Conservation (phyloP, 306 rosid genomes). For the Arachis stenosperma region DNA sequence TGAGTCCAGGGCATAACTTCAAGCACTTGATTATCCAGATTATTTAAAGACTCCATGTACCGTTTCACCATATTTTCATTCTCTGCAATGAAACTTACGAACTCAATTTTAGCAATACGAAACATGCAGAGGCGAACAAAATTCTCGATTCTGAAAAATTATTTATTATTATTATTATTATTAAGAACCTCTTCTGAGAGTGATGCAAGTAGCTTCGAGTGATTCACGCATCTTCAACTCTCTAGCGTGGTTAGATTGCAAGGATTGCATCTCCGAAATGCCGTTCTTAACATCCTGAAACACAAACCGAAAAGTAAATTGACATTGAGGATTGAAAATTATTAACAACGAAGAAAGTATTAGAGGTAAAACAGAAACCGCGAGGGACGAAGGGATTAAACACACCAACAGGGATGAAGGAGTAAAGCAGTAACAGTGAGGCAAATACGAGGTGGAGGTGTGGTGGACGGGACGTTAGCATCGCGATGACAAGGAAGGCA, state of each 20-base stretch:
- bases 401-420: too few relatives aligned
- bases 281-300: slow-evolving; percentile 62
- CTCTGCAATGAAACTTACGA: slow-evolving; percentile 49
- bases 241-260: slow-evolving; percentile 44
- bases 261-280: slow-evolving; percentile 52
- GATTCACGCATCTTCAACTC: slow-evolving; percentile 6
- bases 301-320: neutral
- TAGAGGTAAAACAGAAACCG: neutral
- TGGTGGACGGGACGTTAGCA: too few relatives aligned
- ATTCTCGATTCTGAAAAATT: neutral
- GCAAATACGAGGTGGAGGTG: too few relatives aligned
- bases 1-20: too few relatives aligned
- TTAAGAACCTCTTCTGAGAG: too few relatives aligned
- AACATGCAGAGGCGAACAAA: neutral
- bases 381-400: too few relatives aligned
- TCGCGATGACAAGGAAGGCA: too few relatives aligned
- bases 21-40: too few relatives aligned
- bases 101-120: neutral
- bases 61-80: too few relatives aligned
- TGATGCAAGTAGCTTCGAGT: too few relatives aligned
- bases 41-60: too few relatives aligned
- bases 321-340: neutral
- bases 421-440: too few relatives aligned
- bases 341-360: neutral
- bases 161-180: neutral